Percentiles rank a stretch among this genome's conserved stretches.
These are phyloP conservation scores for Solanum pinnatisectum DNA, from an alignment of 257 asterid species.

Conservation along the genomic window DNA sequence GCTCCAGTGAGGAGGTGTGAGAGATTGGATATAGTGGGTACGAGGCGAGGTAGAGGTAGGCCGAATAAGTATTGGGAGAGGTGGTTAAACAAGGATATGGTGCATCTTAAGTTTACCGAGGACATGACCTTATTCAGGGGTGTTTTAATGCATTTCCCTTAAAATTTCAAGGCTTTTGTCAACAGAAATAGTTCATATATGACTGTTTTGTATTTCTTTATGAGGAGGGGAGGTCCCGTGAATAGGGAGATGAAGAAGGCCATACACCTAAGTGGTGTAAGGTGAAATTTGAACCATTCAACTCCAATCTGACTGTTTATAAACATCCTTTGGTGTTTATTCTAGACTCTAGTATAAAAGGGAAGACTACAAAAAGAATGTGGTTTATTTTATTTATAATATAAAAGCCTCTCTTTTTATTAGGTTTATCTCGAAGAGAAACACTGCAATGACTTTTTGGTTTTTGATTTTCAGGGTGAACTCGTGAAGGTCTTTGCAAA, in stretches of 20 bases:
- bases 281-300: not conserved
- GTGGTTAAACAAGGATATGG: not conserved
- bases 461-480: conserved; percentile 69
- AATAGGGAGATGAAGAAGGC: not conserved
- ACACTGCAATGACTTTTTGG: conserved; percentile 17
- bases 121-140: not conserved
- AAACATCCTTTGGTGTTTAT: not conserved
- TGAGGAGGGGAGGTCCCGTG: not conserved
- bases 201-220: not conserved
- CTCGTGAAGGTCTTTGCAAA: conserved; percentile 90
- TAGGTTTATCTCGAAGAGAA: not conserved
- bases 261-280: not conserved
- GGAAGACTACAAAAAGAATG: not conserved
- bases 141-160: not conserved
- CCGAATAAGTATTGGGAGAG: not conserved
- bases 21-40: not conserved
- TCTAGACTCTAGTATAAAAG: not conserved
- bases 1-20: not conserved
- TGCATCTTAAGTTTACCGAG: not conserved
- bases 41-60: not conserved
- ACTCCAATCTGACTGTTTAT: not conserved
- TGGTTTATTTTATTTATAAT: not conserved
- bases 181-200: not conserved
- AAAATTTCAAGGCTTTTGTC: not conserved
- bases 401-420: no score